These are phyloP conservation scores for Debaryomycetaceae sp. DNA, from an alignment of 1,139 yeast genomes.

Conservation along the genomic window DNA sequence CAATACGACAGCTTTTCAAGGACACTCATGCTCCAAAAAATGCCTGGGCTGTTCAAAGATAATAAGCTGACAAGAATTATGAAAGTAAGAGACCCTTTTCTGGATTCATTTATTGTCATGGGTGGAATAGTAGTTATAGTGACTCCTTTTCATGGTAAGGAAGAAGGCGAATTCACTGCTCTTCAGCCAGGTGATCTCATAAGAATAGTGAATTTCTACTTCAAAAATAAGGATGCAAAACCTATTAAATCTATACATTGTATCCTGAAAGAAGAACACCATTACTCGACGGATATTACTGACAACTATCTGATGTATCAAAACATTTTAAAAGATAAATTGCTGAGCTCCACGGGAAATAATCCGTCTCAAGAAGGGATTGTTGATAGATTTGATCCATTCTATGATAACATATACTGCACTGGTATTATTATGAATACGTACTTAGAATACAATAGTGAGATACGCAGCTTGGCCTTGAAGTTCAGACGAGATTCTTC, in stretches of 20 bases:
- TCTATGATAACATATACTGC: slow-evolving; percentile 21
- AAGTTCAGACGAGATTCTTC: slow-evolving; percentile 13
- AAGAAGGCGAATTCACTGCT: slow-evolving; percentile 19
- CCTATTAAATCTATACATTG: slow-evolving; percentile 7
- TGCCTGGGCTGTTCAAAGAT: slow-evolving; percentile 15
- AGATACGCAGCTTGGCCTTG: slow-evolving; percentile 16
- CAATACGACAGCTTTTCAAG: slow-evolving; percentile 25
- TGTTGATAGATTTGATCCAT: slow-evolving; percentile 8
- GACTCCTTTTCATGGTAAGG: slow-evolving; percentile 24
- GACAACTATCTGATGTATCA: not conserved
- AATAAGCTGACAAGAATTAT: slow-evolving; percentile 13
- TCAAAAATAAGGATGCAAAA: slow-evolving; percentile 11
- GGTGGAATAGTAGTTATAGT: slow-evolving; percentile 40
- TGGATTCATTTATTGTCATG: slow-evolving; percentile 20
- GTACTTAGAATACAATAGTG: slow-evolving; percentile 19
- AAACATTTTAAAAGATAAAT: not conserved
- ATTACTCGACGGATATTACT: not conserved
- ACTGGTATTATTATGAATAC: slow-evolving; percentile 32
- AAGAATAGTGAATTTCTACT: slow-evolving; percentile 25
- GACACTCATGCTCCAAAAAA: slow-evolving; percentile 26
- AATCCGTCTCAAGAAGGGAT: not conserved
- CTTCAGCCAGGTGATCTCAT: slow-evolving; percentile 35
- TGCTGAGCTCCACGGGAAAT: not conserved
- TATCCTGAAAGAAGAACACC: not conserved
- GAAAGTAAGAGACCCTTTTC: slow-evolving; percentile 29